These are phyloP conservation scores for Diaporthe nobilis DNA, from an alignment of 2,329 filamentous ascomycete genomes.

Conservation along the genomic window DNA sequence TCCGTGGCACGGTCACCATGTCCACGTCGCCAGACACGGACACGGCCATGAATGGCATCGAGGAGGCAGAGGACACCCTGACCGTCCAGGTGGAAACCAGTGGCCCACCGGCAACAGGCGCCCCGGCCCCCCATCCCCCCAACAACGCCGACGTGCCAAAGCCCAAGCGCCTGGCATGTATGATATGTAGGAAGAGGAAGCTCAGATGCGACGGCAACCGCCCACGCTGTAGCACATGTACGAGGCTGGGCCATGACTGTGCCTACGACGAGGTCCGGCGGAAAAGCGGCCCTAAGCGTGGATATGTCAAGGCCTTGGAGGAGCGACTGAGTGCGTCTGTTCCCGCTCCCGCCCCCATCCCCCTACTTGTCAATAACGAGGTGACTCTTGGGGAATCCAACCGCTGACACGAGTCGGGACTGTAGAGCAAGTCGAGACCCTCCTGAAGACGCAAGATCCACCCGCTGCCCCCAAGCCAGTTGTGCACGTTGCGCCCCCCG, in stretches of 20 bases:
- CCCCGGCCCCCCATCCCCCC: conserved; percentile 51
- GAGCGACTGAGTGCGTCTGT: conserved; percentile 83
- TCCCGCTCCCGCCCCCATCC: neutral
- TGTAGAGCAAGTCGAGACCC: conserved; percentile 90
- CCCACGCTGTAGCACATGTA: conserved; percentile 90
- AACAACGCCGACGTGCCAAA: conserved; percentile 75
- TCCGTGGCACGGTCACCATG: conserved; percentile 45
- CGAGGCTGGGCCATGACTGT: conserved; percentile 87
- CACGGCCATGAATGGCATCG: conserved; percentile 47
- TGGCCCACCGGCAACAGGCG: conserved; percentile 53
- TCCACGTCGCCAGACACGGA: conserved; percentile 57
- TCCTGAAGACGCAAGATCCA: conserved; percentile 84
- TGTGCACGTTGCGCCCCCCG: conserved; percentile 47
- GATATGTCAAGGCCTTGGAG: conserved; percentile 94
- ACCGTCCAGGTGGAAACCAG: conserved; percentile 27
- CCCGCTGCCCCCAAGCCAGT: conserved; percentile 35
- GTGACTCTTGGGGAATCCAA: neutral
- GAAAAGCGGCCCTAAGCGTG: conserved; percentile 94
- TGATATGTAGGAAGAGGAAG: conserved; percentile 93
- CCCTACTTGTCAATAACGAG: neutral
- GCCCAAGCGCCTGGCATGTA: conserved; percentile 94
- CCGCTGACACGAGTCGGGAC: conserved; percentile 34
- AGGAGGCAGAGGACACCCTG: conserved; percentile 41
- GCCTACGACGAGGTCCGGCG: conserved; percentile 92
- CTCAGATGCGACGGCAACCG: conserved; percentile 88